These are phyloP conservation scores for Pilasporangium apinafurcum DNA, from an alignment of 352 stramenopile genomes.

Conservation along the genomic window DNA sequence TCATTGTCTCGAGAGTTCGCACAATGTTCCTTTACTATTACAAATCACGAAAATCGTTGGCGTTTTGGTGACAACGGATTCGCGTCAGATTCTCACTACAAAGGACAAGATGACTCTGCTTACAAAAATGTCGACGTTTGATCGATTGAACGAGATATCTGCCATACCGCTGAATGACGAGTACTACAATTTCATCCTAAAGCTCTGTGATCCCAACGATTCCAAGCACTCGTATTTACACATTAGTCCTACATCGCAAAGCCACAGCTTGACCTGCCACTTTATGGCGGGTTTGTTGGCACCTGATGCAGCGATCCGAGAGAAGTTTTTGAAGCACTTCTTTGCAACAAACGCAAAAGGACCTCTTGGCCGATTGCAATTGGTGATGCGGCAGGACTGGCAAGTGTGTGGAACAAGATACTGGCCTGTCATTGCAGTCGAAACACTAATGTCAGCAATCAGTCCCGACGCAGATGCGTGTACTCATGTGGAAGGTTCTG, in stretches of 20 bases:
- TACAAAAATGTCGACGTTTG: conserved; percentile 82
- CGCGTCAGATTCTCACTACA: conserved; percentile 62
- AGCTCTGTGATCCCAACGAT: conserved; percentile 64
- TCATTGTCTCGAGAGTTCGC: conserved; percentile 81
- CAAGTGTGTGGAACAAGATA: conserved; percentile 81
- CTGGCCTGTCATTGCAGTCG: conserved; percentile 76
- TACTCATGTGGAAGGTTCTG: neutral
- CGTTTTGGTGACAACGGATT: conserved; percentile 45
- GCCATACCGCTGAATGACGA: conserved; percentile 72
- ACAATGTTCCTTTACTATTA: conserved; percentile 76
- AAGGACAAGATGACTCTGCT: conserved; percentile 88
- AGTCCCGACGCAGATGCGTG: conserved; percentile 8
- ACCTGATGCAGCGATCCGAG: conserved; percentile 50
- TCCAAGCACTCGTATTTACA: conserved; percentile 68
- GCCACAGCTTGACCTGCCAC: conserved; percentile 61
- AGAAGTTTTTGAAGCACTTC: conserved; percentile 74
- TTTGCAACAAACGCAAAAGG: conserved; percentile 29
- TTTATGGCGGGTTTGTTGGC: conserved; percentile 78
- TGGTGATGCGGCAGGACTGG: conserved; percentile 81
- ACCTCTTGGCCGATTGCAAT: conserved; percentile 47
- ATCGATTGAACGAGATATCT: conserved; percentile 82
- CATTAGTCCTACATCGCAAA: conserved; percentile 51
- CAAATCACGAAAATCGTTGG: conserved; percentile 79
- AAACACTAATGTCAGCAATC: conserved; percentile 58
- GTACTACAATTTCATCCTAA: conserved; percentile 75